Percentiles rank a stretch among this genome's conserved stretches.
phyloP scores from a whole-genome alignment of 441 rosid genomes.

The Gossypium armourianum region DNA sequence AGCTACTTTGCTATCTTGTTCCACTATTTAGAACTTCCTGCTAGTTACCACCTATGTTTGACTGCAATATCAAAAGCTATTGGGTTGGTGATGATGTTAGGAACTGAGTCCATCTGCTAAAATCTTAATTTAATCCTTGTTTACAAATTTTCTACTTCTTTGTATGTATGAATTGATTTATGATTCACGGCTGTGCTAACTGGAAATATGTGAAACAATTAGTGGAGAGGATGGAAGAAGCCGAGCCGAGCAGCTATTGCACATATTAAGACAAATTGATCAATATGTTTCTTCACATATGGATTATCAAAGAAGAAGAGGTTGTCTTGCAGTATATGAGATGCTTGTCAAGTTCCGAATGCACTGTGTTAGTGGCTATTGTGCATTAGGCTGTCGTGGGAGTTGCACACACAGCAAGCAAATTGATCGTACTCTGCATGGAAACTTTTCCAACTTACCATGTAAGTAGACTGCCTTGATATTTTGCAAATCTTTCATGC shows the following conservation, averaged over 20 bases:
- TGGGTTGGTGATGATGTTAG: background rate
- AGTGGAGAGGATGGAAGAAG: conserved; percentile 99
- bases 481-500: conserved; percentile 5
- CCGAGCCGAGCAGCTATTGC: conserved; percentile 93
- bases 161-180: background rate
- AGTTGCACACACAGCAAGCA: conserved; percentile 80
- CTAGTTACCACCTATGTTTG: background rate
- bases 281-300: conserved; percentile 69
- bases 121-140: background rate
- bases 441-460: conserved; percentile 75
- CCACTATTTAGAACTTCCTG: background rate
- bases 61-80: background rate
- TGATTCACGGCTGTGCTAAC: conserved; percentile 22
- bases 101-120: background rate
- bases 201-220: conserved; percentile 24
- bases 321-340: conserved; percentile 84
- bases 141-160: background rate
- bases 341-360: conserved; percentile 83
- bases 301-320: conserved; percentile 87
- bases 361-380: conserved; percentile 76
- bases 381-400: conserved; percentile 89
- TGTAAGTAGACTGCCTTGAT: conserved; percentile 35
- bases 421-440: conserved; percentile 57
- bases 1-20: conserved; percentile 2
- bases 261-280: conserved; percentile 83